phyloP scores from a whole-genome alignment of 345 rosid species.

The Eucalyptus urophylla region DNA sequence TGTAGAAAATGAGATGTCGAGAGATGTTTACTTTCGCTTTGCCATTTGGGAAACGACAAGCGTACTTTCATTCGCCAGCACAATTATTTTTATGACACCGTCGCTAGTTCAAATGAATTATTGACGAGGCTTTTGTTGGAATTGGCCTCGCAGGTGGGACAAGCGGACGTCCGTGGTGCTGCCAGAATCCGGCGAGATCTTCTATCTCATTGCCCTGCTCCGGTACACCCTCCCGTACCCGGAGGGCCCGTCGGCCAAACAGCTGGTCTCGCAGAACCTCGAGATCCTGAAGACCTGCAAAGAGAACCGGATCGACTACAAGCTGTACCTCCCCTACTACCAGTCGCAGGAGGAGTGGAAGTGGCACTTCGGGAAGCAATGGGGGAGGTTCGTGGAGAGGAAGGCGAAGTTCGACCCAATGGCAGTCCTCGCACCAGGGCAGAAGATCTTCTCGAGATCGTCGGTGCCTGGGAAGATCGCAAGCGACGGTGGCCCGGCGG shows the following conservation, averaged over 20 bases:
- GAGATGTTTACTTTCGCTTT: conserved; percentile 13
- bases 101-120: not conserved
- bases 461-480: not conserved
- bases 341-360: conserved; percentile 66
- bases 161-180: conserved; percentile 44
- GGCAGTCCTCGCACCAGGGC: conserved; percentile 91
- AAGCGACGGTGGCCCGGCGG: not conserved
- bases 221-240: conserved; percentile 36
- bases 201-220: conserved; percentile 83
- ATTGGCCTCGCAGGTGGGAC: conserved; percentile 47
- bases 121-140: not conserved
- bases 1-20: conserved; percentile 30
- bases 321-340: conserved; percentile 82
- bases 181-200: conserved; percentile 62
- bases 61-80: conserved; percentile 15
- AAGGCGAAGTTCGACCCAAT: conserved; percentile 66
- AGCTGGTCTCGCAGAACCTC: conserved; percentile 47
- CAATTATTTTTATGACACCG: conserved; percentile 14
- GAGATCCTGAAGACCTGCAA: conserved; percentile 52
- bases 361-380: conserved; percentile 67
- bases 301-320: conserved; percentile 49
- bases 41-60: conserved; percentile 32
- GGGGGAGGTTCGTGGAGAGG: conserved; percentile 59
- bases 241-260: conserved; percentile 18
- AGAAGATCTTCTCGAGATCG: conserved; percentile 53